Evolutionary conservation across 1,284 basidiomycete species (phyloP).

Genomic region (Microbotryomycetes sp.): DNA sequence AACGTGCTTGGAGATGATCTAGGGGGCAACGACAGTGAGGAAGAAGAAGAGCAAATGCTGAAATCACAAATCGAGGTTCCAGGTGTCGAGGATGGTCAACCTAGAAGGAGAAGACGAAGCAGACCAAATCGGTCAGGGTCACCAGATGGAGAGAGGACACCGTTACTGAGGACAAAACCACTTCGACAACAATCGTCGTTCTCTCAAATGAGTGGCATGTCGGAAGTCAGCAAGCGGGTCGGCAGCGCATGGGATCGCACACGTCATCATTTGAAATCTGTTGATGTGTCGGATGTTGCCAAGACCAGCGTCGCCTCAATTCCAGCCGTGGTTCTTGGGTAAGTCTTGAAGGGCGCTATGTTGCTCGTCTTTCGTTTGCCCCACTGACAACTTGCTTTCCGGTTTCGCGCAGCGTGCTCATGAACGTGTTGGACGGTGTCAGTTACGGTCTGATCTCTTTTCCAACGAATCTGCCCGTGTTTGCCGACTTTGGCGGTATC

Average conservation of each 20-base stretch:
- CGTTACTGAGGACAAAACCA: slow-evolving; percentile 7
- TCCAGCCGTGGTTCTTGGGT: slow-evolving; percentile 33
- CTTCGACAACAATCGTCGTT: not conserved
- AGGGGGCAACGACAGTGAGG: slow-evolving; percentile 4
- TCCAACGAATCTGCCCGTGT: slow-evolving; percentile 66
- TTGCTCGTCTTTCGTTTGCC: no score
- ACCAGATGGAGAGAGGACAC: slow-evolving; percentile 17
- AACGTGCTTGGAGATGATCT: slow-evolving; percentile 19
- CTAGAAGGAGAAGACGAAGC: not conserved
- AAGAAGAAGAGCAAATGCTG: not conserved
- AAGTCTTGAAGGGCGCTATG: no score
- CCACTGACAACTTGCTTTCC: not conserved
- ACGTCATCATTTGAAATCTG: not conserved
- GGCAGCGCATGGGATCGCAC: not conserved
- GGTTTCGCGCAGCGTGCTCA: slow-evolving; percentile 52
- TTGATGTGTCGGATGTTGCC: not conserved
- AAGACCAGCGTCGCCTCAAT: slow-evolving; percentile 4
- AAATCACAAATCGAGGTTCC: not conserved
- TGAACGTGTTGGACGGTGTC: slow-evolving; percentile 91
- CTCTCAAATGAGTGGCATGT: not conserved
- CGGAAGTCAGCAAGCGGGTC: not conserved
- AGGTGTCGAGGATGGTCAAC: not conserved
- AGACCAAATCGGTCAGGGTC: not conserved
- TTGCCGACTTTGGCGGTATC: slow-evolving; percentile 72
- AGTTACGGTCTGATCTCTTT: slow-evolving; percentile 55